A percentile compares a stretch with the other conserved stretches of the same genome.
These are phyloP conservation scores for Lecanicillium sp. DNA, from an alignment of 2,329 filamentous ascomycete species.

Conservation along the genomic window DNA sequence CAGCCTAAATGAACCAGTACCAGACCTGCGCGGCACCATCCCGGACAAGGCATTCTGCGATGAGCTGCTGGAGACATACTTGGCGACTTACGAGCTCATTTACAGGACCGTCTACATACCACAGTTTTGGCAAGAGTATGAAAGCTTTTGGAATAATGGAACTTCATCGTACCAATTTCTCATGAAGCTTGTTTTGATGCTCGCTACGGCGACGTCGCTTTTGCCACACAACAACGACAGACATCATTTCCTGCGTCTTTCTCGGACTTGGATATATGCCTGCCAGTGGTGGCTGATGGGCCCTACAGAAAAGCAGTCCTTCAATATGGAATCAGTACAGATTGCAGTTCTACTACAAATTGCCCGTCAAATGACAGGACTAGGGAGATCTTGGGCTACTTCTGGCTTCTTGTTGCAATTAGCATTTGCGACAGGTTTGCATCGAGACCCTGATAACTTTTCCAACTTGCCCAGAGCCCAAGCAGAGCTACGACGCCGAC, in stretches of 20 bases:
- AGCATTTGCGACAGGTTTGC: slow-evolving; percentile 4
- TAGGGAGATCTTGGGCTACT: slow-evolving; percentile 3
- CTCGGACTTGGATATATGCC: slow-evolving; percentile 3
- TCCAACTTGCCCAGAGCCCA: not conserved
- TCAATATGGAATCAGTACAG: slow-evolving; percentile 4
- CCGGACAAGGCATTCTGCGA: not conserved
- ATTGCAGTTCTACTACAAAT: slow-evolving; percentile 4
- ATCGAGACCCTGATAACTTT: slow-evolving; percentile 5
- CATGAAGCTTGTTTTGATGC: slow-evolving; percentile 2
- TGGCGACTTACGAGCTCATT: slow-evolving; percentile 3
- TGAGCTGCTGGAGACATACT: slow-evolving; percentile 1
- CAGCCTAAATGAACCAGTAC: slow-evolving; percentile 1
- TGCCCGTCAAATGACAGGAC: slow-evolving; percentile 4
- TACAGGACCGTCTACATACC: slow-evolving; percentile 5
- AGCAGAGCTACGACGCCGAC: slow-evolving; percentile 1
- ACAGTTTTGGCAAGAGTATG: slow-evolving; percentile 3
- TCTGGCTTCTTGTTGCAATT: slow-evolving; percentile 4
- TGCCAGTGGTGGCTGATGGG: slow-evolving; percentile 7
- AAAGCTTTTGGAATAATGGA: slow-evolving; percentile 3
- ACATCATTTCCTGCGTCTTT: not conserved
- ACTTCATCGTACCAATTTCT: not conserved
- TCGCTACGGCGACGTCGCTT: slow-evolving; percentile 1
- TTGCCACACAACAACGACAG: not conserved
- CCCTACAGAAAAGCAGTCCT: slow-evolving; percentile 1
- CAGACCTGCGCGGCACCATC: not conserved